These are phyloP conservation scores for Trichomonas vaginalis DNA, from an alignment of 208 protist species.

Conservation along the genomic window DNA sequence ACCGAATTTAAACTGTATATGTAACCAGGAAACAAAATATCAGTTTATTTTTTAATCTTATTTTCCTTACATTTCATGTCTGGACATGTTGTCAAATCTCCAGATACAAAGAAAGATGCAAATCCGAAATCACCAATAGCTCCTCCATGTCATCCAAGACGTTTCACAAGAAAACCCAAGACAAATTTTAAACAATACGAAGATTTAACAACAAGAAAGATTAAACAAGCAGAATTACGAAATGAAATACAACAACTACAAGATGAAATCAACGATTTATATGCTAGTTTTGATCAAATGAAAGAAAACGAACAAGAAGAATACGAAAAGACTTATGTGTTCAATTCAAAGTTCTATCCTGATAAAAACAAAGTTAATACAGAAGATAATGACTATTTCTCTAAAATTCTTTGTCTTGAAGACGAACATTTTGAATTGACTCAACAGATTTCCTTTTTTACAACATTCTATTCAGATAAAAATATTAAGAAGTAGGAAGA, in stretches of 20 bases:
- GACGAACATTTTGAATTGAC: neutral
- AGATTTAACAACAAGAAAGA: neutral
- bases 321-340: neutral
- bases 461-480: neutral
- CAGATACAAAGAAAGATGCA: neutral
- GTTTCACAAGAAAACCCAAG: neutral
- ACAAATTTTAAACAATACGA: neutral
- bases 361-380: neutral
- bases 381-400: neutral
- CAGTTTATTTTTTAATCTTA: no score
- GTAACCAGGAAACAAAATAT: no score
- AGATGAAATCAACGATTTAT: neutral
- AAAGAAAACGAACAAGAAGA: neutral
- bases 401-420: neutral
- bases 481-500: neutral
- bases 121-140: neutral
- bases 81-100: neutral
- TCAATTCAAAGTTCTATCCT: neutral
- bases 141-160: neutral
- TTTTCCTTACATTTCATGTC: no score
- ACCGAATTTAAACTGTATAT: no score
- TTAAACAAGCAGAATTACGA: neutral
- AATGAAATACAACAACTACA: neutral
- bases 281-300: neutral
- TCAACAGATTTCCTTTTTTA: neutral